These are phyloP conservation scores for Heliamphora pulchella DNA, from an alignment of 179 eudicot species.

Conservation along the genomic window DNA sequence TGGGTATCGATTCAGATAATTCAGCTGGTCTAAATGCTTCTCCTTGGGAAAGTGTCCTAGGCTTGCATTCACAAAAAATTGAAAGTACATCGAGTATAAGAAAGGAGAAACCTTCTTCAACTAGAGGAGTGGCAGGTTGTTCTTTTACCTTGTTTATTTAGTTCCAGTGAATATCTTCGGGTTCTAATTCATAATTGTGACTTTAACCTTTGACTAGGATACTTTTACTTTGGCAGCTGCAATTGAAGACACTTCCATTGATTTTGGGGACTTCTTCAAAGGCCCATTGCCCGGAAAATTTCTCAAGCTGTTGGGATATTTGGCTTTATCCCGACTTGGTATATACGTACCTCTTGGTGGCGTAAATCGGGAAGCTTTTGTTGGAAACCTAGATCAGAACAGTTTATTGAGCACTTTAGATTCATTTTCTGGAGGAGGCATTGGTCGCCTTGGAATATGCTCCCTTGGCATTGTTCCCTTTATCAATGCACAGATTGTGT, in stretches of 20 bases:
- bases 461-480: slow-evolving; percentile 98
- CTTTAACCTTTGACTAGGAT: slow-evolving; percentile 33
- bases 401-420: slow-evolving; percentile 87
- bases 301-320: slow-evolving; percentile 73
- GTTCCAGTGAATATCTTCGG: not conserved
- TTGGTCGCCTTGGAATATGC: slow-evolving; percentile 94
- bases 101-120: slow-evolving; percentile 60
- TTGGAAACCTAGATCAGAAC: slow-evolving; percentile 86
- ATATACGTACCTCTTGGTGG: slow-evolving; percentile 97
- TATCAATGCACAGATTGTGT: slow-evolving; percentile 92
- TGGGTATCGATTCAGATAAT: slow-evolving; percentile 57
- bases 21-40: slow-evolving; percentile 39
- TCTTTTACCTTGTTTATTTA: slow-evolving; percentile 9
- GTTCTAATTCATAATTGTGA: slow-evolving; percentile 9
- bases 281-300: slow-evolving; percentile 99
- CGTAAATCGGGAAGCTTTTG: slow-evolving; percentile 87
- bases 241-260: slow-evolving; percentile 92
- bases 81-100: slow-evolving; percentile 64
- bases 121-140: slow-evolving; percentile 86
- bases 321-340: slow-evolving; percentile 91
- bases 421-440: slow-evolving; percentile 97
- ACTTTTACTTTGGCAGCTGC: slow-evolving; percentile 72
- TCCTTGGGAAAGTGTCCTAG: slow-evolving; percentile 56
- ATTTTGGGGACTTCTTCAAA: slow-evolving; percentile 94
- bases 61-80: slow-evolving; percentile 44